Base-by-base conservation (phyloP, 768 basidiomycete genomes). In the Tephrocybe sp. region DNA sequence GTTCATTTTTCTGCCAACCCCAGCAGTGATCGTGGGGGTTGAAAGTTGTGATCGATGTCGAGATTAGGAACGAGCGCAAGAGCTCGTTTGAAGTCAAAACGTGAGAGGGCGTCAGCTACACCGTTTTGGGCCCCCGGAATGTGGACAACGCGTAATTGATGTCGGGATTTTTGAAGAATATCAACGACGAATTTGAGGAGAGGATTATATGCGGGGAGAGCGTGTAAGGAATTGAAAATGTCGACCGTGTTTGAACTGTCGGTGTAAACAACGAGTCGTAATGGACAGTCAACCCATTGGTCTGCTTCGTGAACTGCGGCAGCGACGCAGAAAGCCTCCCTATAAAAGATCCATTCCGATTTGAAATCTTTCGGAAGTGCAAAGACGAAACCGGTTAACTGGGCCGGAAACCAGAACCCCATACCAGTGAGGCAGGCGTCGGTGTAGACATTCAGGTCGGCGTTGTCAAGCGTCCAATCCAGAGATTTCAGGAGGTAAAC, bases 341-440 rank as follows among this genome's bases (percentile, higher is more conserved):
- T 50, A 33, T 44, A 64, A 45, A 68, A 65, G 16, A 66, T 69
- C 0, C 18, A 15, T 0, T 39, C 47, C n/a, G n/a, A 15, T 9
- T 3, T 4, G 19, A 18, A 0, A 41, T 41, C 22, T 47, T 29
- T n/a, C n/a, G n/a, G n/a, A 22, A 30, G 3, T 2, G 38, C 54
- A n/a, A 45, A 38, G 18, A 61, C 54, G 36, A 56, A 63, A 1
- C 51, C 63, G 0, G 51, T 3, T 6, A 42, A 33, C 0, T 33
- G 7, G 0, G 13, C 19, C 0, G 62, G 62, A 11, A 50, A 60
- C 50, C 58, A 69, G 15, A 68, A 61, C 0, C 56, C 67, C 3
- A 69, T 8, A 0, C 59, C 68, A 0, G 3, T 0, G 0, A 45
- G 31, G 0, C 59, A 69, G 0, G 64, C 67, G 42, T 70, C 64